phyloP scores from a whole-genome alignment of 2,329 filamentous ascomycete genomes.

The Sarocladiaceae sp. region DNA sequence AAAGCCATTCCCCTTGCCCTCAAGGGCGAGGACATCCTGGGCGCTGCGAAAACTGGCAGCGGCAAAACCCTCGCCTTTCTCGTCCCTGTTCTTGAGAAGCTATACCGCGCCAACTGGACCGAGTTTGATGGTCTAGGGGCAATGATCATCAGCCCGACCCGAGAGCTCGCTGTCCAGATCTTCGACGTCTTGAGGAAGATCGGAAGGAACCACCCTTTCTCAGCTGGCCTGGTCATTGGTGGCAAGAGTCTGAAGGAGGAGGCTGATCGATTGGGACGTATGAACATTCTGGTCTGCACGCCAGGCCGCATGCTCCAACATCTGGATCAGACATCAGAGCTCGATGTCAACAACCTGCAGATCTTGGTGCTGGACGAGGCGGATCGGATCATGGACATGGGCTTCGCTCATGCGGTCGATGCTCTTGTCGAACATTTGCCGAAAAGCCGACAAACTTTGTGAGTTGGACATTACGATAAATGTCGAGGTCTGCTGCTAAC shows the following conservation, averaged over 20 bases:
- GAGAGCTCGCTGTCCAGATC: constrained; percentile 93
- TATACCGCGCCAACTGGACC: constrained; percentile 84
- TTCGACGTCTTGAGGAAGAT: constrained; percentile 91
- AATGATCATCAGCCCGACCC: constrained; percentile 86
- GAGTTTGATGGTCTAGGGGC: constrained; percentile 88
- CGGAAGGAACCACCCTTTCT: constrained; percentile 82
- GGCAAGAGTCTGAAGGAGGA: constrained; percentile 87
- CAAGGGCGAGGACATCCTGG: constrained; percentile 81
- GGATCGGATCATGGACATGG: constrained; percentile 96
- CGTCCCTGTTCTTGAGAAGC: constrained; percentile 83
- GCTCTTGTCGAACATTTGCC: constrained; percentile 90
- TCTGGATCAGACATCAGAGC: constrained; percentile 83
- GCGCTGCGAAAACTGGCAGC: constrained; percentile 90
- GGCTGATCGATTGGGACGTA: constrained; percentile 73
- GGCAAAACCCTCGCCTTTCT: constrained; percentile 94
- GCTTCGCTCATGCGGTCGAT: constrained; percentile 84
- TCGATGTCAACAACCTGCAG: constrained; percentile 86
- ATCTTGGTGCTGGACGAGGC: constrained; percentile 94
- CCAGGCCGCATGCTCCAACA: constrained; percentile 94
- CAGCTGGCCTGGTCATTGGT: constrained; percentile 87
- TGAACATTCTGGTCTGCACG: constrained; percentile 97
- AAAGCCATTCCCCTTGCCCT: constrained; percentile 83
- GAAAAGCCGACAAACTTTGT: constrained; percentile 74
- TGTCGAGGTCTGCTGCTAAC: neutral
- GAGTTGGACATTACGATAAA: neutral